Evolutionary conservation across 2,329 filamentous ascomycete species (phyloP).

Genomic region (Emericellopsis cladophorae): DNA sequence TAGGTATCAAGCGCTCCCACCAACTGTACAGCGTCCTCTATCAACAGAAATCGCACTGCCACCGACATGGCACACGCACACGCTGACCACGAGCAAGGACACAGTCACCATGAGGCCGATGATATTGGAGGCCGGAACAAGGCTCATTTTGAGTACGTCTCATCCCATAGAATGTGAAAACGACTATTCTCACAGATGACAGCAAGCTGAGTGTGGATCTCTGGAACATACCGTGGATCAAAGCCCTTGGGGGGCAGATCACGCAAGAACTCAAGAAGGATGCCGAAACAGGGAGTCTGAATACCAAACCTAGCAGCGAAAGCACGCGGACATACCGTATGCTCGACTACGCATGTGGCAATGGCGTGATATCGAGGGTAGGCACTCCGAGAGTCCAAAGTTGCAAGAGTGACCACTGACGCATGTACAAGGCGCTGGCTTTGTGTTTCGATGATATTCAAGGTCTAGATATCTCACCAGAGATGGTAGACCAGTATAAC

Average conservation of each 20-base stretch:
- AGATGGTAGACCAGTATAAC: constrained; percentile 19
- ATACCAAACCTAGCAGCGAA: background rate
- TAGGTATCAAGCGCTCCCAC: background rate
- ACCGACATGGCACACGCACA: background rate
- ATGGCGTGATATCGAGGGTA: constrained; percentile 15
- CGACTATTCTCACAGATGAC: background rate
- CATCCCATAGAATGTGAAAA: background rate
- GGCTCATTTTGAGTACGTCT: background rate
- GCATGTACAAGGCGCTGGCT: constrained; percentile 13
- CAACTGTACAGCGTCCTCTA: background rate
- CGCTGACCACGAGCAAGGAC: background rate
- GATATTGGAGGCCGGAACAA: background rate
- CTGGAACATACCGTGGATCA: background rate
- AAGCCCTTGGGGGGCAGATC: background rate
- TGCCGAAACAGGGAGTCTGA: background rate
- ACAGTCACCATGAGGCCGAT: background rate
- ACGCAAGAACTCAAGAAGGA: background rate
- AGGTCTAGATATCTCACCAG: constrained; percentile 20
- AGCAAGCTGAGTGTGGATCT: background rate
- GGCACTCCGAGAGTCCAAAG: background rate
- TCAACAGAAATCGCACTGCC: background rate
- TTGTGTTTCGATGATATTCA: constrained; percentile 14
- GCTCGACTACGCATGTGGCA: constrained; percentile 18
- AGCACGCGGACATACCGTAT: constrained; percentile 5
- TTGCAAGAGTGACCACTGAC: background rate